Conservation (phyloP, 441 rosid genomes). For the Codiaeum variegatum region DNA sequence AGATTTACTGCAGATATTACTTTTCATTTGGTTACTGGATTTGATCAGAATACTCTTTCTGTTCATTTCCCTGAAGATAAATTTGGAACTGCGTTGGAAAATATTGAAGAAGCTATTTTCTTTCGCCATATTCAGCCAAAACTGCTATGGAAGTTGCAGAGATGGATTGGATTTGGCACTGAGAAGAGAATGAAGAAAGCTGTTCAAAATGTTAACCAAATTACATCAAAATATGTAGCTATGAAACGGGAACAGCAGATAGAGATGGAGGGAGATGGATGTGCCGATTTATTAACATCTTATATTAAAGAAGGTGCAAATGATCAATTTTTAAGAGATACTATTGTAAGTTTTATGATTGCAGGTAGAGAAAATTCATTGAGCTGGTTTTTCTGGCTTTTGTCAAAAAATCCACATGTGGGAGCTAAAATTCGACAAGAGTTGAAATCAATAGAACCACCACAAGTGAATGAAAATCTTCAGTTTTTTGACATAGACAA, state of each 20-base stretch:
- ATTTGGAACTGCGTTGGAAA: background rate
- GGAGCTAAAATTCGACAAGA: slow-evolving; percentile 9
- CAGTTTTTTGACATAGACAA: background rate
- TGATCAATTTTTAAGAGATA: slow-evolving; percentile 3
- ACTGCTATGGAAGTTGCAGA: slow-evolving; percentile 3
- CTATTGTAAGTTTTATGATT: background rate
- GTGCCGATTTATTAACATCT: background rate
- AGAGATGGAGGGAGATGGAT: background rate
- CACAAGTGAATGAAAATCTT: background rate
- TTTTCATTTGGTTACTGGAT: background rate
- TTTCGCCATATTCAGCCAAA: background rate
- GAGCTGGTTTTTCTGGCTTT: slow-evolving; percentile 10
- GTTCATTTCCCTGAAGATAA: background rate
- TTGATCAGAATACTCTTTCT: background rate
- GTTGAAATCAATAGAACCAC: background rate
- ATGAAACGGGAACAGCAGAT: background rate
- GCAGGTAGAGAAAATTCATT: background rate
- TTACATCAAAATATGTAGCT: background rate
- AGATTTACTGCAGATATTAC: background rate
- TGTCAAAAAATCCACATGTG: background rate
- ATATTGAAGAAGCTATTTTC: slow-evolving; percentile 1
- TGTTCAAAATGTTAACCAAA: background rate
- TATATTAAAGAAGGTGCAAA: background rate
- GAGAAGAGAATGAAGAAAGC: slow-evolving; percentile 3
- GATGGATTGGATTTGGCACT: background rate